Base-by-base conservation (phyloP, 192 early-diverging fungal genomes). In the Podila epigama region DNA sequence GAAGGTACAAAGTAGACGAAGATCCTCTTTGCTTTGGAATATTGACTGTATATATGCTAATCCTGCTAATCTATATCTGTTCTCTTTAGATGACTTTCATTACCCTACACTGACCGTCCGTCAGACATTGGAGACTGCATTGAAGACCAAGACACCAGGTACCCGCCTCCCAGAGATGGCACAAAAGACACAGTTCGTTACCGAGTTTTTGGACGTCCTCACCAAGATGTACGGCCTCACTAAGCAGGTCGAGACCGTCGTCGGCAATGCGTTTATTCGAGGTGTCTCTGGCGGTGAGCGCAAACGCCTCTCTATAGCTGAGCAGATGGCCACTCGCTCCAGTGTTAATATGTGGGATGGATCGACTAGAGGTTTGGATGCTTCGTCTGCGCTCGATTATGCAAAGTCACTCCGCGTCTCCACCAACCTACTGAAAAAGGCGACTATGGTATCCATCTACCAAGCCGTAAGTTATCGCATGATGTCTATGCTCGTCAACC, bases 371-470 rank as follows among this genome's bases (percentile, higher is more conserved):
- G 94, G 94, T 50, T 82, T 95, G 50, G 94, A 95, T 82, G 89
- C 92, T 18, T 91, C 91, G 51, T 92, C 90, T 5, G 92, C 94
- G 42, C 82, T 95, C 12, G 93, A 95, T 73, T 95, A 92, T 52
- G 87, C 92, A 58, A 86, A 89, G 51, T 90, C 87, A 20, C 84
- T 95, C 37, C 89, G 93, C 53, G 90, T 92, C 59, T 85, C 84
- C 83, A 87, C 90, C 31, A 89, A 93, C 63, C 83, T 91, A 48
- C 79, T 90, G 62, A 80, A 89, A 27, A 89, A 89, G 69, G 83
- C 91, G 4, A 87, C 87, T 2, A 71, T 92, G 42, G 83, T 85
- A 4, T 86, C 88, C 18, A 80, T 89, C 42, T 89, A 89, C 78
- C 93, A 95, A 70, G 90, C 92, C n/a, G 89, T 77, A 77, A 87